Evolutionary conservation across 2,329 filamentous ascomycete species (phyloP), one percentile per base, ranked within the genome.

Genomic region (Colletotrichum lupini): DNA sequence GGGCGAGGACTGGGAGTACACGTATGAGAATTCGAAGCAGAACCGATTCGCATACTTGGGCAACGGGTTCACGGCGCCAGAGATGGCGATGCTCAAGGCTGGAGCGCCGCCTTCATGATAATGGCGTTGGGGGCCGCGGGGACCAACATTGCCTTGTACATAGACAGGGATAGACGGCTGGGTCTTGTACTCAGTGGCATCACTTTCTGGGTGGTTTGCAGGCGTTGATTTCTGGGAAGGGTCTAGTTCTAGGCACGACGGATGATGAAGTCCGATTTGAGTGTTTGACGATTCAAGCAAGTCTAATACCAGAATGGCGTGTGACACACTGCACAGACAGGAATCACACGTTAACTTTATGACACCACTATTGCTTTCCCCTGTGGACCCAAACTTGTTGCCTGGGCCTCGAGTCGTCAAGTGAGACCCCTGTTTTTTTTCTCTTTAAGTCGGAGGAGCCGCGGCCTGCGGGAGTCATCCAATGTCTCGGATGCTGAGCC

Each of bases 1-100:
- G 52, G 85, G 84, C 22, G 88, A 89, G 77, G 86, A 90, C 75
- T 90, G 84, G 82, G 87, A 89, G 58, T 89, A 87, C 75, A 81
- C 85, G 26, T 86, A 87, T 55, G 81, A 84, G 32, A 67, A 37
- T 11, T 67, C 73, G 22, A 78, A 74, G 73, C 74, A 75, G 68
- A 89, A 89, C 75, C 80, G 87, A 37, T 89, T 88, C 75, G 79
- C 75, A n/a, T 89, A 87, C 71, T 80, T 89, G 9, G 87, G 87
- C 9, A 89, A 89, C 61, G 88, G 88, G 1, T 88, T 88, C 76
- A 87, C 87, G 28, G 80, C 79, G 5, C 83, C 81, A 75, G 87
- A 89, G 80, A 69, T 73, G 65, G 62, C 57, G 42, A 67, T 75
- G 58, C 61, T 76, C 30, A 75, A 64, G 58, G 74, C 71, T 24